Percentiles rank a stretch among this genome's conserved stretches.
phyloP scores from a whole-genome alignment of 768 basidiomycete species.

The Boletus insuetus region DNA sequence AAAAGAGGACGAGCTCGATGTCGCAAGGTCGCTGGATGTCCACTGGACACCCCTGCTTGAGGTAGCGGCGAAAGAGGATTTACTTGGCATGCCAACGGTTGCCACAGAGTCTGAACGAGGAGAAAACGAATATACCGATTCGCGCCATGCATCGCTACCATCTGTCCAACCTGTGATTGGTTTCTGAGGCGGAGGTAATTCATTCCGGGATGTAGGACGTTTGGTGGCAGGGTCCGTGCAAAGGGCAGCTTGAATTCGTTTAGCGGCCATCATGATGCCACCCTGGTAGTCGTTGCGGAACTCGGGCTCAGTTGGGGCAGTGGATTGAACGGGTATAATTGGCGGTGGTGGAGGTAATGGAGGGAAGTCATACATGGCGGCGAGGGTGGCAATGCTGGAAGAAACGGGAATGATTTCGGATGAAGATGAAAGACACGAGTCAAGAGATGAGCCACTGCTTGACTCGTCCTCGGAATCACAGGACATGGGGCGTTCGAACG shows the following conservation, averaged over 20 bases:
- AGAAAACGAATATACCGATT: constrained; percentile 54
- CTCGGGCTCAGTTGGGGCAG: constrained; percentile 26
- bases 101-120: constrained; percentile 38
- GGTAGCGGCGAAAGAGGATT: constrained; percentile 47
- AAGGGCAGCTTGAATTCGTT: constrained; percentile 48
- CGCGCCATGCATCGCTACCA: constrained; percentile 64
- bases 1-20: constrained; percentile 25
- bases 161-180: constrained; percentile 69
- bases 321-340: constrained; percentile 26
- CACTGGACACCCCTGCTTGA: constrained; percentile 53
- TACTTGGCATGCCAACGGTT: constrained; percentile 26
- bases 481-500: constrained; percentile 24
- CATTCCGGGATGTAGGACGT: constrained; percentile 33
- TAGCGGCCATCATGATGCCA: constrained; percentile 70
- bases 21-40: constrained; percentile 35
- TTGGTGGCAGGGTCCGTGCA: constrained; percentile 41
- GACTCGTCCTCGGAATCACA: constrained; percentile 43
- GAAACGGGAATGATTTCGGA: constrained; percentile 21
- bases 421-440: constrained; percentile 29
- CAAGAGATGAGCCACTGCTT: constrained; percentile 38
- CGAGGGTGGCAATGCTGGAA: constrained; percentile 38
- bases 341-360: constrained; percentile 55
- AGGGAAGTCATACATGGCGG: constrained; percentile 44
- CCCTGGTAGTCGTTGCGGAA: constrained; percentile 45
- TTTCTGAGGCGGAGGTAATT: constrained; percentile 36